These are phyloP conservation scores for Kwoniella bestiolae DNA, from an alignment of 768 basidiomycete genomes.

Conservation along the genomic window DNA sequence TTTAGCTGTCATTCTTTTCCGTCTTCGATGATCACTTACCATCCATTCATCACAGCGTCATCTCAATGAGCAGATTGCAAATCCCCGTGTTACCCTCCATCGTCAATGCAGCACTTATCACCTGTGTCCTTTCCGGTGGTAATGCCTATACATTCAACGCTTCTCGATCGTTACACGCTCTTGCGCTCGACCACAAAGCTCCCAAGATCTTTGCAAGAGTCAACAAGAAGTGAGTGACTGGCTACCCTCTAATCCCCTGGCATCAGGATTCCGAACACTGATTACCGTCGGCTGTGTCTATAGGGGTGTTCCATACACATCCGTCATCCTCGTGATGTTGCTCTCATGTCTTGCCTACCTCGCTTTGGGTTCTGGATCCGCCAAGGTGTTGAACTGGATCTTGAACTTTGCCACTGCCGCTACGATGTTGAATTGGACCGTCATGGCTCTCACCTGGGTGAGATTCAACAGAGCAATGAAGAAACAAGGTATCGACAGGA, in stretches of 20 bases:
- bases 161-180: constrained; percentile 27
- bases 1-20: neutral
- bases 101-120: constrained; percentile 27
- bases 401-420: constrained; percentile 26
- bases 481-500: constrained; percentile 33
- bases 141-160: constrained; percentile 35
- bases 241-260: neutral
- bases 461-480: constrained; percentile 42
- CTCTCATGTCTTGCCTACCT: constrained; percentile 38
- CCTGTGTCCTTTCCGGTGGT: constrained; percentile 16
- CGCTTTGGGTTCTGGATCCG: constrained; percentile 32
- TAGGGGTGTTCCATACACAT: constrained; percentile 33
- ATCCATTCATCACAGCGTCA: constrained; percentile 7
- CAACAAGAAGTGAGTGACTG: constrained; percentile 19
- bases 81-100: constrained; percentile 35
- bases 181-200: constrained; percentile 29
- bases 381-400: constrained; percentile 41
- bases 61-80: constrained; percentile 26
- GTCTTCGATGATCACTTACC: neutral
- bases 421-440: constrained; percentile 22
- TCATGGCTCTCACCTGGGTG: constrained; percentile 36
- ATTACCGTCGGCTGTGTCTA: neutral
- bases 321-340: constrained; percentile 30
- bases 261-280: neutral
- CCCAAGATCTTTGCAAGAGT: constrained; percentile 21